Evolutionary conservation across 352 stramenopile genomes (phyloP), one percentile per base, ranked within the genome.

Genomic region (Phytophthora ramorum): DNA sequence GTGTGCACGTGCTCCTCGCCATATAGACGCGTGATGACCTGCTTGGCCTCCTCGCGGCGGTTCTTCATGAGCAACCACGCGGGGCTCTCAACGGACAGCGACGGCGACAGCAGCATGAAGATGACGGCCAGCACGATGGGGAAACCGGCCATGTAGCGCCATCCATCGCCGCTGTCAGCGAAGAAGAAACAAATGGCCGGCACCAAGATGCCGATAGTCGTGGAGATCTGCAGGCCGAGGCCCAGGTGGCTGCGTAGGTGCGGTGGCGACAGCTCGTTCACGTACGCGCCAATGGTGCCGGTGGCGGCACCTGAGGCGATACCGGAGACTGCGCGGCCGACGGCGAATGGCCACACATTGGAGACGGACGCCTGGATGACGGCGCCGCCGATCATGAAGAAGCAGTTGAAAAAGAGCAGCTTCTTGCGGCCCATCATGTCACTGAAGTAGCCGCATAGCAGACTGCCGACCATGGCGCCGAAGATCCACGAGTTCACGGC

Each of bases 91-190:
- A 69, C 61, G 16, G 44, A 43, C 37, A 51, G 7, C 24, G 52
- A 48, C 1, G 67, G 69, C 37, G 75, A 68, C 2, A 81, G 48
- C 13, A 74, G 7, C 30, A 87, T 62, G 58, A 77, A 82, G 30
- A 83, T 48, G 2, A 22, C 69, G 19, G 59, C 79, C 12, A 87
- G 60, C 12, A 85, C 63, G 38, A 81, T 69, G 16, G 78, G 79
- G 55, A 89, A 81, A 8, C 56, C 79, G 12, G 73, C 79, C 58
- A 83, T 69, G 63, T 81, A 78, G 17, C 80, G 78, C 78, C 75
- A 89, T 47, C 68, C 76, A 12, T 44, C 54, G 20, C 60, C 53
- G 28, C 68, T 82, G 69, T 68, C 35, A 35, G 24, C 24, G 24
- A 28, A 28, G 24, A 28, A 28, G 24, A 28, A 28, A 28, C 24